Evolutionary conservation across 208 protist genomes (phyloP), one percentile per base, ranked within the genome.

Genomic region (Sergeia podlipaevii): DNA sequence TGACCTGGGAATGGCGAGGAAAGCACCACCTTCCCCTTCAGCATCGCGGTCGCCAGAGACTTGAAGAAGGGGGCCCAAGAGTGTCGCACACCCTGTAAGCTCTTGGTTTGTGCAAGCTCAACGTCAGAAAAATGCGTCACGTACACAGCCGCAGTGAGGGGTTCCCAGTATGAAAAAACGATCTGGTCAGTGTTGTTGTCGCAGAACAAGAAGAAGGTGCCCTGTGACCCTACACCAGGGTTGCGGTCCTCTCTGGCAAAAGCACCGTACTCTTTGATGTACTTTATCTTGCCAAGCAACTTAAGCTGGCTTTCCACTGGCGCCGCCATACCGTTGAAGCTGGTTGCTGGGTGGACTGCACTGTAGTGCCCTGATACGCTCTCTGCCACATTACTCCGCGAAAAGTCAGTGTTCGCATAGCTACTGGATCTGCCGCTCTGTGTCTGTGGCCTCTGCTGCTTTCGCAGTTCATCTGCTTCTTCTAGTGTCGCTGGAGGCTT

Each of bases 51-150:
- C 2, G 84, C 82, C 17, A 96, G 52, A 15, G 85, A 92, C 52
- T 93, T 93, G 63, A 91, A 94, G 66, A 94, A 94, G 10, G 79
- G 69, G 1, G 77, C 80, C 85, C 86, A 94, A 28, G 64, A 59
- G 54, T 89, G 72, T 36, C 50, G 36, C 23, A 89, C 66, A 11
- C 64, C 67, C 8, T 70, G 48, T 2, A 42, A 42, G n/a, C 84
- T 68, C 54, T 92, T 91, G 24, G 68, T 74, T 18, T 66, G 59
- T 0, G 43, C 44, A 7, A 94, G 73, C 57, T 91, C 74, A 3
- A 47, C 67, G 50, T 94, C 80, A 1, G 77, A 89, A 55, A 84
- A 89, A 46, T 49, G 49, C 49, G 50, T 54, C 4, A 72, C 81
- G 54, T 74, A 96, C 26, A 96, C 70, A 13, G 44, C 67, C 4